These are phyloP conservation scores for Cutaneotrichosporon cutaneum DNA, from an alignment of 1,284 basidiomycete species.

Conservation along the genomic window DNA sequence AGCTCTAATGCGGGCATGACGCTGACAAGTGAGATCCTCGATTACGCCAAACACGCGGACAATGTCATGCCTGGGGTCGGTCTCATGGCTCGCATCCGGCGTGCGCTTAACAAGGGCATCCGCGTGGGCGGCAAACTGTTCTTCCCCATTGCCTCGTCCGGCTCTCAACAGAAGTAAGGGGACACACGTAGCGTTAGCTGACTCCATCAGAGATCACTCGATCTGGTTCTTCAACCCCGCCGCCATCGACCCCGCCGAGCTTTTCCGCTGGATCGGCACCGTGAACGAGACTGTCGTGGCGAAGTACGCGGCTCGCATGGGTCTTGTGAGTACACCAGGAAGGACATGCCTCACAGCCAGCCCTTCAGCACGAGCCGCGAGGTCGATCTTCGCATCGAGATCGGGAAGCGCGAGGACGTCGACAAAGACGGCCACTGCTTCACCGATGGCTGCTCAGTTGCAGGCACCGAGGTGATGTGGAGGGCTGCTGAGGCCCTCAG, in stretches of 20 bases:
- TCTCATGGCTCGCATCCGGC: slow-evolving; percentile 47
- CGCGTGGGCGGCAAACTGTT: slow-evolving; percentile 41
- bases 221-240: slow-evolving; percentile 50
- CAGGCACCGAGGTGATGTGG: slow-evolving; percentile 40
- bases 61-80: slow-evolving; percentile 34
- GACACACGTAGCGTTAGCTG: slow-evolving; percentile 4
- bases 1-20: slow-evolving; percentile 10
- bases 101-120: slow-evolving; percentile 47
- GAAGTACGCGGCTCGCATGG: slow-evolving; percentile 49
- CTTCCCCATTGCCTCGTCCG: slow-evolving; percentile 45
- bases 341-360: slow-evolving; percentile 12
- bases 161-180: slow-evolving; percentile 49
- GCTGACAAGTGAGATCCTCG: slow-evolving; percentile 34
- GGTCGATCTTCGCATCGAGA: slow-evolving; percentile 33
- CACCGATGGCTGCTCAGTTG: slow-evolving; percentile 51
- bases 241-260: slow-evolving; percentile 35
- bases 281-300: slow-evolving; percentile 51
- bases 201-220: slow-evolving; percentile 46
- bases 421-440: slow-evolving; percentile 38
- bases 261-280: slow-evolving; percentile 45
- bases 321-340: slow-evolving; percentile 32
- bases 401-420: slow-evolving; percentile 11
- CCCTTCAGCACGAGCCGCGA: slow-evolving; percentile 45
- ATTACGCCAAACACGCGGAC: slow-evolving; percentile 40
- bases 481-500: slow-evolving; percentile 45